These are phyloP conservation scores for Pogostemon cablin DNA, from an alignment of 257 asterid genomes.

Conservation along the genomic window DNA sequence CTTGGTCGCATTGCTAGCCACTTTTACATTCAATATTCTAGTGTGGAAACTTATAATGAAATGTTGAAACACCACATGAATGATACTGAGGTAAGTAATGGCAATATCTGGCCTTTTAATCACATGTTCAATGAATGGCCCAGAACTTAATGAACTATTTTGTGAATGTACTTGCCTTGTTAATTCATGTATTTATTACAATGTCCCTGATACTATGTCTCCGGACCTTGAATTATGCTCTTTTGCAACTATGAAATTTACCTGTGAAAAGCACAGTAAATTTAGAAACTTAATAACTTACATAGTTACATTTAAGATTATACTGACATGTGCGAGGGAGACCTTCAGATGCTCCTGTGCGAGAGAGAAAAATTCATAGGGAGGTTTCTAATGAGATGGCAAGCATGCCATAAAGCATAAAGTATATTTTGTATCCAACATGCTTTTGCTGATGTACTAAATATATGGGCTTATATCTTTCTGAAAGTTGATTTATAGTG, in stretches of 20 bases:
- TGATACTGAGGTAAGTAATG: slow-evolving; percentile 84
- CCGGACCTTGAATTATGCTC: slow-evolving; percentile 3
- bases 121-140: slow-evolving; percentile 14
- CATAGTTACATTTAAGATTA: not conserved
- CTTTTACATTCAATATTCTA: slow-evolving; percentile 93
- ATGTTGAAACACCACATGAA: slow-evolving; percentile 90
- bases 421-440: not conserved
- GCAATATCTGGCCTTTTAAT: slow-evolving; percentile 11
- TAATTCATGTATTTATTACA: not conserved
- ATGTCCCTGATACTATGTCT: slow-evolving; percentile 13
- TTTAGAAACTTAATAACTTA: not conserved
- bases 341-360: not conserved
- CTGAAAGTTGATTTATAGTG: slow-evolving; percentile 18
- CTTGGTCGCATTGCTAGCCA: slow-evolving; percentile 99
- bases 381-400: not conserved
- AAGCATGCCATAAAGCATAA: not conserved
- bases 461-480: not conserved
- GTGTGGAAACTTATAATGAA: slow-evolving; percentile 96
- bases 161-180: slow-evolving; percentile 16
- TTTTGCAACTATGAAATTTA: slow-evolving; percentile 2
- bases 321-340: not conserved
- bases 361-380: not conserved
- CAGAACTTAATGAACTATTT: slow-evolving; percentile 12
- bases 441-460: not conserved
- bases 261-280: not conserved